Evolutionary conservation across 176 grass and related monocot species (phyloP).

Genomic region (Aechmea fasciata): DNA sequence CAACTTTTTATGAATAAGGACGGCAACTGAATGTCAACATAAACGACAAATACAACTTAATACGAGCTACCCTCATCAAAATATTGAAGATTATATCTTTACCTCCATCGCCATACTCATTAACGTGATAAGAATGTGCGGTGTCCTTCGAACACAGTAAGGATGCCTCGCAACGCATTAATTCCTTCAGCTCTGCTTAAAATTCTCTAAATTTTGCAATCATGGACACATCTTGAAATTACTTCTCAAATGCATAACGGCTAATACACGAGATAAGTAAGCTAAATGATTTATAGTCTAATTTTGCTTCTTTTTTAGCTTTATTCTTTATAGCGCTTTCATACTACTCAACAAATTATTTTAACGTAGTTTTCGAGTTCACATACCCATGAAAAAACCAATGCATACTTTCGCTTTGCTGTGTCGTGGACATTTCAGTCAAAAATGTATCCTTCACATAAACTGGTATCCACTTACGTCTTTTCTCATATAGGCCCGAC

Average conservation of each 20-base stretch:
- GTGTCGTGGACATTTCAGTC: no score
- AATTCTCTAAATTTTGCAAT: background rate
- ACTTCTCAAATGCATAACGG: slow-evolving; percentile 6
- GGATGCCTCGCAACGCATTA: background rate
- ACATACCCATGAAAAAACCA: slow-evolving; percentile 1
- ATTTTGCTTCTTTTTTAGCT: slow-evolving; percentile 12
- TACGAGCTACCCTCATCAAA: no score
- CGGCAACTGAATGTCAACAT: no score
- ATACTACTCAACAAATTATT: slow-evolving; percentile 11
- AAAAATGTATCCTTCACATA: no score
- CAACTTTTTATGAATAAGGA: no score
- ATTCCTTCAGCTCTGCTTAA: slow-evolving; percentile 6
- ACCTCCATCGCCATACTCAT: no score
- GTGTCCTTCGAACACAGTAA: no score
- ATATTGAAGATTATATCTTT: no score
- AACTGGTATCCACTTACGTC: no score
- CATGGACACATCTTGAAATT: slow-evolving; percentile 12
- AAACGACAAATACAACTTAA: no score
- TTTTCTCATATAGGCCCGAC: no score
- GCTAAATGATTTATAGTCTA: slow-evolving; percentile 13
- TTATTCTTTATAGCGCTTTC: slow-evolving; percentile 6
- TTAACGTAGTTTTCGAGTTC: background rate
- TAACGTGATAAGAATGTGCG: no score
- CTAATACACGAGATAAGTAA: background rate
- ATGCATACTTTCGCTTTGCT: slow-evolving; percentile 1